A percentile compares a stretch with the other conserved stretches of the same genome.
phyloP scores from a whole-genome alignment of 2,329 filamentous ascomycete genomes.

The Cryphonectria parasitica region DNA sequence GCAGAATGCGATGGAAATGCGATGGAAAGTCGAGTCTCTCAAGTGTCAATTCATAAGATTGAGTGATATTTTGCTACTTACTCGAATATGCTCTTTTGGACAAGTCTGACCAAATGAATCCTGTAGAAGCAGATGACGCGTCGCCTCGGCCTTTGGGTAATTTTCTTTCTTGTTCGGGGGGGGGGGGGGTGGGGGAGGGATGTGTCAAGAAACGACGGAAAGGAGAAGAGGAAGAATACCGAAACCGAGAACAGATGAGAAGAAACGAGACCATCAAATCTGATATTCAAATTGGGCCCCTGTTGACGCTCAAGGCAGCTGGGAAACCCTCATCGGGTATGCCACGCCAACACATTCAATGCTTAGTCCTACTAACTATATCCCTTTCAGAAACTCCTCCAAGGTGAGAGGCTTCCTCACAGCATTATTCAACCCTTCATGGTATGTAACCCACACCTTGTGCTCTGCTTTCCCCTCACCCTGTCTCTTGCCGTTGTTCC shows the following conservation, averaged over 20 bases:
- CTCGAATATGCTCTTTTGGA: not conserved
- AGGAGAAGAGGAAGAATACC: not conserved
- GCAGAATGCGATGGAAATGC: too few relatives aligned
- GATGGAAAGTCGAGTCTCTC: too few relatives aligned
- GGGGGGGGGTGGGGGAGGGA: too few relatives aligned
- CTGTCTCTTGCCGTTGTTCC: constrained; percentile 36
- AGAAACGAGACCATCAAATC: not conserved
- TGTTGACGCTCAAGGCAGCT: not conserved
- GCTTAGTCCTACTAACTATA: constrained; percentile 49
- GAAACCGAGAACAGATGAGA: not conserved
- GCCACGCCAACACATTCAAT: not conserved
- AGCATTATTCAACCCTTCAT: constrained; percentile 91
- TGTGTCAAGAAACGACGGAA: too few relatives aligned
- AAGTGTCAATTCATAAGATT: too few relatives aligned
- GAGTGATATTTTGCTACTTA: not conserved
- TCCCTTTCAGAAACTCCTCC: constrained; percentile 72
- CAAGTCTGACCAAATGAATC: not conserved
- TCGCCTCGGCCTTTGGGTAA: not conserved
- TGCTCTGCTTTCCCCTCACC: constrained; percentile 50
- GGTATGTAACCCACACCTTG: constrained; percentile 83
- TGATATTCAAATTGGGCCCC: not conserved
- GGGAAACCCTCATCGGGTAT: not conserved
- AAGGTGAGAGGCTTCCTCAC: constrained; percentile 86
- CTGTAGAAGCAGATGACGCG: not conserved
- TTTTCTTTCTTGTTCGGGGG: too few relatives aligned